A percentile compares a stretch with the other conserved stretches of the same genome.
phyloP scores from a whole-genome alignment of 108 stramenopile species.

The Nitzschia sp. region DNA sequence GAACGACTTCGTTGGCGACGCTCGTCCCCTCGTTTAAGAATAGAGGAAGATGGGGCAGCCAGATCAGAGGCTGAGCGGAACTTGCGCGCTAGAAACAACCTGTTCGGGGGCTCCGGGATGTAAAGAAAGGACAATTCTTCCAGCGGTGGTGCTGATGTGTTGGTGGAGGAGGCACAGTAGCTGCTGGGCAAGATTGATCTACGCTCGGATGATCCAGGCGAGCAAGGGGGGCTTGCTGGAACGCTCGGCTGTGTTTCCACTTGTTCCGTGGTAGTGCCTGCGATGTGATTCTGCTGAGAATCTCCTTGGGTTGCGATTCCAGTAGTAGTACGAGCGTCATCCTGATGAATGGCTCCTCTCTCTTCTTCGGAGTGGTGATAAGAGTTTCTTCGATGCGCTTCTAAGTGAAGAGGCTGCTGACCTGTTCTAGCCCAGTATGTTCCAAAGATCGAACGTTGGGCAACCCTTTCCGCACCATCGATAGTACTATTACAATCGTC shows the following conservation, averaged over 20 bases:
- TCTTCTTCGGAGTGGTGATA: too few relatives aligned
- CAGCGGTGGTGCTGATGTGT: background rate
- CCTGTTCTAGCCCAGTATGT: conserved; percentile 4
- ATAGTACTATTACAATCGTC: too few relatives aligned
- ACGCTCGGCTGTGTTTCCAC: background rate
- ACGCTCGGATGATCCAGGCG: background rate
- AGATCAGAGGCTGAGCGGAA: background rate
- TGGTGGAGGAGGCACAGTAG: background rate
- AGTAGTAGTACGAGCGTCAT: too few relatives aligned
- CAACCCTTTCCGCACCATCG: background rate
- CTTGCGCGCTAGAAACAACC: background rate
- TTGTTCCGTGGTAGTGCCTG: too few relatives aligned
- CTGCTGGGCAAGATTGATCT: background rate
- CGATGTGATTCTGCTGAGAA: too few relatives aligned
- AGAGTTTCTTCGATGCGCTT: too few relatives aligned
- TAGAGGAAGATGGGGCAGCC: background rate
- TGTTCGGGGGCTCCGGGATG: background rate
- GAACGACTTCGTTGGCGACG: background rate
- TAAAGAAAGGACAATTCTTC: background rate
- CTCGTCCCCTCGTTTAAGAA: background rate
- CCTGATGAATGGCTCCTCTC: too few relatives aligned
- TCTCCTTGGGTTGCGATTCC: too few relatives aligned
- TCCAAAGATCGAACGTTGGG: conserved; percentile 9
- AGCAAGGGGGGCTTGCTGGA: background rate
- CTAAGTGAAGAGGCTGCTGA: too few relatives aligned